Base-by-base conservation (phyloP, 257 asterid species). In the Orobanche coerulescens region DNA sequence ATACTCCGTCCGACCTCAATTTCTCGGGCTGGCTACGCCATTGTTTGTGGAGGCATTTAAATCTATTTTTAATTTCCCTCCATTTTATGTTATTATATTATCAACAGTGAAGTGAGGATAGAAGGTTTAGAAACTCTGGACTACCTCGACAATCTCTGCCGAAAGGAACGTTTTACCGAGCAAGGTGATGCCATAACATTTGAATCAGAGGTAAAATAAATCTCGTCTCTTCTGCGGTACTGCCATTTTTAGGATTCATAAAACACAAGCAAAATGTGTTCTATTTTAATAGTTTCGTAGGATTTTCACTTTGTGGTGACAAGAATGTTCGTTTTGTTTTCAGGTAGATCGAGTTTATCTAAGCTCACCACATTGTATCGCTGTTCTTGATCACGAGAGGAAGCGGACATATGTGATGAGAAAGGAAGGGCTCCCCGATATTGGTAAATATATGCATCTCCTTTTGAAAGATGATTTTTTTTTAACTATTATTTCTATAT, bases 81-180 rank as follows among this genome's bases (percentile, higher is more conserved):
- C 13, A 9, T 20, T 39, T 26, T 9, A 11, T 55, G 60, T 40
- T 49, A 31, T 56, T 6, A 11, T 22, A 23, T 16, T 66, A 10
- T 64, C 14, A 51, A 71, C 84, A 93, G 99, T 71, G 97, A 93
- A 76, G 88, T 93, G 70, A 76, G 99, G 76, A 54, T 93, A 1
- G 97, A 93, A 81, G 99, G 97, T 20, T 73, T 93, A 58, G 99
- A 93, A 73, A 88, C 95, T 24, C 87, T 84, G 62, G 97, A 93
- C 70, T 93, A 88, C 81, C 74, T 93, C 0, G 97, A 93, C 79
- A 93, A 86, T 66, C 95, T 93, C 55, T 73, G 76, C 48, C 82
- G 73, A 58, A 78, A 75, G 77, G 90, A 84, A 60, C 95, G 94
- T 14, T 89, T 84, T 61, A 89, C 99, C 4, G 99, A 88, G 77